Conservation (phyloP, 2,329 filamentous ascomycete genomes). For the Coniochaeta hoffmannii region DNA sequence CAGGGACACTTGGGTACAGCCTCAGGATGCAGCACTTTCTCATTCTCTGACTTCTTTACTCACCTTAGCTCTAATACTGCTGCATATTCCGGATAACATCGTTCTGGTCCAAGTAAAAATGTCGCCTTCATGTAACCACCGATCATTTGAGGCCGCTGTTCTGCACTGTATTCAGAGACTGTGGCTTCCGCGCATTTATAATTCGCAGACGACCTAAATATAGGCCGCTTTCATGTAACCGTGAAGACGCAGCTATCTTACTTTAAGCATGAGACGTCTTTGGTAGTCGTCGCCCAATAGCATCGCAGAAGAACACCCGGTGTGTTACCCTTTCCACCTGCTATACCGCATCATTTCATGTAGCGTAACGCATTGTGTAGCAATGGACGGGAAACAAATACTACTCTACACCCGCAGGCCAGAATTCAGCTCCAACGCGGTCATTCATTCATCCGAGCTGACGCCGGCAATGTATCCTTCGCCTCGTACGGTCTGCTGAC, state of each 20-base stretch:
- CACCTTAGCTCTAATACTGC: too few relatives aligned
- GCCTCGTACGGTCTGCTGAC: neutral
- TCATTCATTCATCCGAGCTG: neutral
- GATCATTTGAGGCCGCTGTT: too few relatives aligned
- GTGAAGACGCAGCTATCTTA: neutral
- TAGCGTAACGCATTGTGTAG: neutral
- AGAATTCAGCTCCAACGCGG: neutral
- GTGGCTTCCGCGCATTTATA: too few relatives aligned
- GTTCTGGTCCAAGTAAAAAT: too few relatives aligned
- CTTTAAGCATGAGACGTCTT: neutral
- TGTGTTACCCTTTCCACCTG: neutral
- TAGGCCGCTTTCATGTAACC: neutral
- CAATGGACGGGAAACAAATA: neutral
- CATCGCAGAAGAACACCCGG: neutral
- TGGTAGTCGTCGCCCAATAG: neutral
- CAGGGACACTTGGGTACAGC: too few relatives aligned
- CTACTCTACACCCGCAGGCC: neutral
- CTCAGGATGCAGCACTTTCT: too few relatives aligned
- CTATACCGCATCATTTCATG: neutral
- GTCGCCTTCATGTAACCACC: too few relatives aligned
- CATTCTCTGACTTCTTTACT: too few relatives aligned
- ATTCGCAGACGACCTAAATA: neutral
- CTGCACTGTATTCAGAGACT: too few relatives aligned
- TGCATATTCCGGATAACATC: too few relatives aligned
- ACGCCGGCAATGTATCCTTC: neutral